Base-by-base conservation (phyloP, 2,329 filamentous ascomycete species). In the Trematosphaeria pertusa region DNA sequence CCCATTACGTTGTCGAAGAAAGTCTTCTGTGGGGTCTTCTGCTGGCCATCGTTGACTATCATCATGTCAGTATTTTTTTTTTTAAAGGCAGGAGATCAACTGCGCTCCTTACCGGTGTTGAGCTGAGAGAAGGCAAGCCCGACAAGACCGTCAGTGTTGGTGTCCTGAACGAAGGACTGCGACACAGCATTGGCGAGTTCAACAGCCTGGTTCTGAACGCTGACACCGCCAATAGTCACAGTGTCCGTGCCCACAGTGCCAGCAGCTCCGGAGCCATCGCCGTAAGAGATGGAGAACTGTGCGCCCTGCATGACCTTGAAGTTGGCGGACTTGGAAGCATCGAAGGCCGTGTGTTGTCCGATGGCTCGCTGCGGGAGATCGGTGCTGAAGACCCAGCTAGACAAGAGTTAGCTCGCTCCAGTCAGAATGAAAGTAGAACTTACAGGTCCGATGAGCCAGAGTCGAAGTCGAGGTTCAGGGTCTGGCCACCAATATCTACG, bases 401-500 rank as follows among this genome's bases (percentile, higher is more conserved):
- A 38, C 9, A 9, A 37, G 80, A 64, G 78, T 84, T 75, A 89
- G 78, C 69, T 90, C 87, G 11, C 87, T 82, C 2, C 87, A 89
- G 46, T 87, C 87, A n/a, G 86, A 87, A 70, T 91, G 87, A 64
- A 91, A 88, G 67, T 89, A 83, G 65, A 91, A 37, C 80, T 65
- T 78, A 84, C 75, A 89, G 78, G 69, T 90, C 87, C 10, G 87
- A 82, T 2, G 87, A 89, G 46, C 87, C 87, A n/a, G 86, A 87
- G 70, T 91, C 87, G 64, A 91, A 88, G 67, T 89, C 83, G 65
- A 91, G 73, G 62, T 85, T 83, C 46, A 91, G 61, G 4, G 78
- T 80, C 72, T 90, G 87, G 4, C 84, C 85, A 49, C 87, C 87
- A 53, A 91, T 81, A n/a, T 67, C 79, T 41, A 90, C 84, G 0